Percentiles rank a stretch among this genome's conserved stretches.
These are phyloP conservation scores for Malania oleifera DNA, from an alignment of 164 flowering plant species.

Conservation along the genomic window DNA sequence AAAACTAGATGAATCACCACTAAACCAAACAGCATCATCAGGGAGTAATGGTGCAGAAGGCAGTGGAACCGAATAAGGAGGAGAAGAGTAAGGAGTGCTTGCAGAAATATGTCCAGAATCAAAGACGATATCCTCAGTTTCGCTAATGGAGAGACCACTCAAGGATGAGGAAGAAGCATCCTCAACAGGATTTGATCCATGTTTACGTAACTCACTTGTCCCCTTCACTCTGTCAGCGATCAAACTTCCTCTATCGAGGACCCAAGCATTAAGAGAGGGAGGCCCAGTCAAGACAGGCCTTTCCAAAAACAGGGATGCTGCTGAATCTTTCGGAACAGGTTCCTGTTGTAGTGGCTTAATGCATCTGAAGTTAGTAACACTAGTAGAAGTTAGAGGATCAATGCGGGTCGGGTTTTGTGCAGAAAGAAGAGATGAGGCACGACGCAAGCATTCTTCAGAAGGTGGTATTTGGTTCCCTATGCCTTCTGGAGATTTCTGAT, in stretches of 20 bases:
- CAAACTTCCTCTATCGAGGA: conserved; percentile 35
- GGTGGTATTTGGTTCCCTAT: conserved; percentile 11
- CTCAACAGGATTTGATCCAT: conserved; percentile 27
- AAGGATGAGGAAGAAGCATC: conserved; percentile 34
- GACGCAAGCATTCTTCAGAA: conserved; percentile 48
- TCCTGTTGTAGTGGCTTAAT: conserved; percentile 28
- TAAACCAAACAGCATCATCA: conserved; percentile 50
- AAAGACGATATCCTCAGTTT: conserved; percentile 15
- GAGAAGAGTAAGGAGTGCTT: conserved; percentile 15
- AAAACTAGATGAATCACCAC: conserved; percentile 19
- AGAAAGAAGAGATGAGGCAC: conserved; percentile 40
- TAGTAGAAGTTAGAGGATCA: conserved; percentile 16
- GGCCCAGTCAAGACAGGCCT: conserved; percentile 46
- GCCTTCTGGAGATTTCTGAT: conserved; percentile 10
- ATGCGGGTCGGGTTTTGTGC: conserved; percentile 23
- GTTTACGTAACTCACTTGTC: conserved; percentile 9
- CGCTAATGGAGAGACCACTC: conserved; percentile 33
- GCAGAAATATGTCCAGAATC: conserved; percentile 16
- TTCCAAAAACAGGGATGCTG: conserved; percentile 18
- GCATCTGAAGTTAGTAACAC: conserved; percentile 16
- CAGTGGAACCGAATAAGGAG: conserved; percentile 43
- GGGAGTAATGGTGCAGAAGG: conserved; percentile 80
- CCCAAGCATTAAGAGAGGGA: conserved; percentile 83
- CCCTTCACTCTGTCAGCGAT: conserved; percentile 23
- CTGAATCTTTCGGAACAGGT: conserved; percentile 21